phyloP scores from a whole-genome alignment of 805 yeast genomes.

The Lachancea sp. region DNA sequence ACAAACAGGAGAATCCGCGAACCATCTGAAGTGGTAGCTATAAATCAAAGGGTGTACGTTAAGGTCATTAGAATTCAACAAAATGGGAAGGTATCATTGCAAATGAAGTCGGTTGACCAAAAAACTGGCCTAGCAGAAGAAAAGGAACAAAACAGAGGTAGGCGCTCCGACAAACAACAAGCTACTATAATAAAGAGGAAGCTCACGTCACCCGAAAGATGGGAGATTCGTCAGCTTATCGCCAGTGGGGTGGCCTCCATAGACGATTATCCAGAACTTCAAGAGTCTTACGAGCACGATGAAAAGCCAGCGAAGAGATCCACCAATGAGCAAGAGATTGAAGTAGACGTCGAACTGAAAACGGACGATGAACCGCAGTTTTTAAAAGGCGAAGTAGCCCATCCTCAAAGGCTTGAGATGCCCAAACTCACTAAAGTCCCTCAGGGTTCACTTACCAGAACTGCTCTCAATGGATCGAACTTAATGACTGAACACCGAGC shows the following conservation, averaged over 20 bases:
- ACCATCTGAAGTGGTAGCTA: constrained; percentile 52
- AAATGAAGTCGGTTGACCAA: constrained; percentile 73
- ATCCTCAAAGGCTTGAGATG: constrained; percentile 39
- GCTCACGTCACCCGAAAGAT: constrained; percentile 77
- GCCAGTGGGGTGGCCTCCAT: constrained; percentile 69
- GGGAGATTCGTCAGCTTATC: constrained; percentile 82
- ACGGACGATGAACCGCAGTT: constrained; percentile 62
- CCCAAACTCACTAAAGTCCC: constrained; percentile 61
- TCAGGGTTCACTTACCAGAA: constrained; percentile 69
- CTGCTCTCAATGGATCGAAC: constrained; percentile 69
- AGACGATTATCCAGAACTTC: constrained; percentile 61
- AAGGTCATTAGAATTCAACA: constrained; percentile 43
- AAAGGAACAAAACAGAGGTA: constrained; percentile 12
- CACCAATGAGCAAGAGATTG: constrained; percentile 30
- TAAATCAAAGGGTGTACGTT: constrained; percentile 60
- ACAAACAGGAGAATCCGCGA: constrained; percentile 42
- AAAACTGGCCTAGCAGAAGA: constrained; percentile 44
- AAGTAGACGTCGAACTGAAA: constrained; percentile 67
- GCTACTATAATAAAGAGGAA: constrained; percentile 34
- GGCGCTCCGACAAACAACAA: constrained; percentile 12
- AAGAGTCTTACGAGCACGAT: constrained; percentile 33
- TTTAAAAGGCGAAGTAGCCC: constrained; percentile 42
- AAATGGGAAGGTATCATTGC: constrained; percentile 48
- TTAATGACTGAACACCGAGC: constrained; percentile 62
- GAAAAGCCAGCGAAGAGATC: constrained; percentile 12